Conservation (phyloP, 169 alveolate genomes). For the Cryptosporidium ryanae region DNA sequence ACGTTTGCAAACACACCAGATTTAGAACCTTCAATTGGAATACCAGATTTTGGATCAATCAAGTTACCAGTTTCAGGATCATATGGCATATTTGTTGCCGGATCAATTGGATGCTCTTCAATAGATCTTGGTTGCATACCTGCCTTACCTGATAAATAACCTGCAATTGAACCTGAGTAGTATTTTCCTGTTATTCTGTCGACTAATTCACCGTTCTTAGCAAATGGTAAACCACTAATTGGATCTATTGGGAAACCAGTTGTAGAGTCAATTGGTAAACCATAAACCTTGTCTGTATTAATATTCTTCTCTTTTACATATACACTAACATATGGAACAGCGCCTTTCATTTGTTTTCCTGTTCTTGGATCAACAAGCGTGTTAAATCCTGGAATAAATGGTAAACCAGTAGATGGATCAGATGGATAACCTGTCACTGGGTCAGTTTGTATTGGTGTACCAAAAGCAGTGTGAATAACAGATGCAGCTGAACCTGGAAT, state of each 20-base stretch:
- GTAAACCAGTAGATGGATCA: slow-evolving; percentile 75
- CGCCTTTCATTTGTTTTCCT: slow-evolving; percentile 45
- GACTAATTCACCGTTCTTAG: slow-evolving; percentile 42
- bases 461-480: slow-evolving; percentile 36
- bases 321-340: slow-evolving; percentile 21
- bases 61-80: slow-evolving; percentile 39
- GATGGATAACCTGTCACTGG: slow-evolving; percentile 67
- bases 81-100: slow-evolving; percentile 72
- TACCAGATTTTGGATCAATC: slow-evolving; percentile 46
- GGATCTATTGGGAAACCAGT: slow-evolving; percentile 74
- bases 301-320: slow-evolving; percentile 49
- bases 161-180: slow-evolving; percentile 44
- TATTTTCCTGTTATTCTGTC: slow-evolving; percentile 39
- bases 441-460: slow-evolving; percentile 72
- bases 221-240: slow-evolving; percentile 53
- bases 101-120: slow-evolving; percentile 47
- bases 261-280: slow-evolving; percentile 64
- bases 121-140: slow-evolving; percentile 30
- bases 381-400: slow-evolving; percentile 70
- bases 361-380: slow-evolving; percentile 49
- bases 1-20: slow-evolving; percentile 55
- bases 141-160: slow-evolving; percentile 57
- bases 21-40: slow-evolving; percentile 52
- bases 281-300: slow-evolving; percentile 26
- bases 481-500: slow-evolving; percentile 70